Evolutionary conservation across 768 basidiomycete genomes (phyloP).

Genomic region (Kwoniella botswanensis): DNA sequence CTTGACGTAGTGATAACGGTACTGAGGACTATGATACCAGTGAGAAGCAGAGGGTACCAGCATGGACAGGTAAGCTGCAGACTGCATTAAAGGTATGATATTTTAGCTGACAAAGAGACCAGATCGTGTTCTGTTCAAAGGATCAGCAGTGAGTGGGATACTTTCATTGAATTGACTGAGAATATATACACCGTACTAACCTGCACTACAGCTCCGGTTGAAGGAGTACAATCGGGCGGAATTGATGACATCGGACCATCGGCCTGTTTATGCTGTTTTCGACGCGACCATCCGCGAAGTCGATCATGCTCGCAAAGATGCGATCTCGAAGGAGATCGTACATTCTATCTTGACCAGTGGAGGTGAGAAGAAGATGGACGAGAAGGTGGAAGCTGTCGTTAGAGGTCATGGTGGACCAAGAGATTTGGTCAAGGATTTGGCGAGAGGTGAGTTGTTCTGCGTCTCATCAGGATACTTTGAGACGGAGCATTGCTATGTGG

Average conservation of each 20-base stretch:
- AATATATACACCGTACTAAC: not conserved
- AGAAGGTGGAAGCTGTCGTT: conserved; percentile 28
- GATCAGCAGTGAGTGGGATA: conserved; percentile 59
- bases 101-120: conserved; percentile 33
- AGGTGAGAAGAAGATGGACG: conserved; percentile 20
- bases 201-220: conserved; percentile 65
- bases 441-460: conserved; percentile 18
- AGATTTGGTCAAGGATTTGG: conserved; percentile 22
- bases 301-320: conserved; percentile 74
- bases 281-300: conserved; percentile 76
- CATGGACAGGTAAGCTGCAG: conserved; percentile 83
- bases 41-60: conserved; percentile 94
- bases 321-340: conserved; percentile 59
- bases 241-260: conserved; percentile 89
- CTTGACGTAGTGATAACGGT: conserved; percentile 56
- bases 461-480: not conserved
- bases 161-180: not conserved
- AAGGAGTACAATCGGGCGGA: conserved; percentile 82
- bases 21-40: conserved; percentile 89
- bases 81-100: not conserved
- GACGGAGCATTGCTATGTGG: not conserved
- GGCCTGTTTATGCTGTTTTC: conserved; percentile 89
- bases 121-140: conserved; percentile 93
- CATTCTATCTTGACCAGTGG: conserved; percentile 21
- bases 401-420: conserved; percentile 22